These are phyloP conservation scores for Clitopilus hobsonii DNA, from an alignment of 768 basidiomycete species.

Conservation along the genomic window DNA sequence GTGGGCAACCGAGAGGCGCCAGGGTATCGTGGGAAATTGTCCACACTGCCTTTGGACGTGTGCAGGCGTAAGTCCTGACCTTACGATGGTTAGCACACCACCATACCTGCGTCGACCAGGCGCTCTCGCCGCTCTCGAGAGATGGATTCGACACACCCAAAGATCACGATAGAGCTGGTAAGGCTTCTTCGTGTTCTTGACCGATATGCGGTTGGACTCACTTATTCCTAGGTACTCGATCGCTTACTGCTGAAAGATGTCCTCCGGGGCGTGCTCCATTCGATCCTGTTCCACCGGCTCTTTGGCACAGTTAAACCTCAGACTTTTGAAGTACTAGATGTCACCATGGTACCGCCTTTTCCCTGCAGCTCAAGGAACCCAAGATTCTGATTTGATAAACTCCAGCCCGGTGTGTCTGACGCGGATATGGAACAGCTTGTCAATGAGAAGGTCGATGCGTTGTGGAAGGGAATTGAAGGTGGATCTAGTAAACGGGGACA, in stretches of 20 bases:
- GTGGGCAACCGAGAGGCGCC: too few species aligned
- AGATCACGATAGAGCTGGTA: slow-evolving; percentile 49
- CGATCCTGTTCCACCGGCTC: slow-evolving; percentile 78
- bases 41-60: too few species aligned
- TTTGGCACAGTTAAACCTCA: slow-evolving; percentile 77
- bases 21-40: too few species aligned
- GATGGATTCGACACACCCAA: slow-evolving; percentile 28
- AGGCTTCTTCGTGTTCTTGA: neutral
- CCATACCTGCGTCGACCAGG: neutral
- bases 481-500: slow-evolving; percentile 62
- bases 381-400: neutral
- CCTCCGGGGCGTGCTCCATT: slow-evolving; percentile 71
- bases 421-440: slow-evolving; percentile 66
- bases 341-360: slow-evolving; percentile 65
- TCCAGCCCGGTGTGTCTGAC: slow-evolving; percentile 75
- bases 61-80: too few species aligned
- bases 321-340: slow-evolving; percentile 75
- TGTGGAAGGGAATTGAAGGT: slow-evolving; percentile 75
- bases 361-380: neutral
- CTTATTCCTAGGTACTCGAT: slow-evolving; percentile 55
- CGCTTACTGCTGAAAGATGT: slow-evolving; percentile 70
- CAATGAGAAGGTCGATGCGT: slow-evolving; percentile 69
- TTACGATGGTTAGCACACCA: too few species aligned
- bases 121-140: too few species aligned
- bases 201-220: slow-evolving; percentile 3